These are phyloP conservation scores for Rhynchosporium graminicola DNA, from an alignment of 2,329 filamentous ascomycete species.

Conservation along the genomic window DNA sequence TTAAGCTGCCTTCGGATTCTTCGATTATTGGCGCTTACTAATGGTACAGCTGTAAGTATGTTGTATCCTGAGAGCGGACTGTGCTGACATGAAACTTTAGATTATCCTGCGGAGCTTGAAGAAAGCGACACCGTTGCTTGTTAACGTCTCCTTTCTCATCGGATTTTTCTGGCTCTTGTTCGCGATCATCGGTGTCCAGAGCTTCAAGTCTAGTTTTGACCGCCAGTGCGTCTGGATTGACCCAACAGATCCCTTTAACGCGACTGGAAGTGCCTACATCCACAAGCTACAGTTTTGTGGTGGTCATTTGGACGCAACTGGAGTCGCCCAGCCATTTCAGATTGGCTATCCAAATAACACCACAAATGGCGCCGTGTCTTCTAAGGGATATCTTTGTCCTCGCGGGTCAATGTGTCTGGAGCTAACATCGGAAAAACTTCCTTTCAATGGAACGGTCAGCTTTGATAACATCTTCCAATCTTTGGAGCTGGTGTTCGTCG, in stretches of 20 bases:
- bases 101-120: conserved; percentile 95
- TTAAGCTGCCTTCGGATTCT: conserved; percentile 92
- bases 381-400: conserved; percentile 90
- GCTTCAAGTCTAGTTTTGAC: conserved; percentile 82
- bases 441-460: conserved; percentile 81
- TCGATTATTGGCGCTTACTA: conserved; percentile 85
- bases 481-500: conserved; percentile 90
- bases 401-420: conserved; percentile 80
- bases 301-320: conserved; percentile 69
- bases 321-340: conserved; percentile 67
- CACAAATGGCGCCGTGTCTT: conserved; percentile 49
- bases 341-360: conserved; percentile 48
- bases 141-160: conserved; percentile 92
- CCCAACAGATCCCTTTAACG: conserved; percentile 56
- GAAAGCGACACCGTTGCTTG: conserved; percentile 85
- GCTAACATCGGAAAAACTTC: conserved; percentile 58
- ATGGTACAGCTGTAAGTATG: conserved; percentile 78
- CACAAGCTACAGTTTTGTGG: conserved; percentile 80
- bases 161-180: conserved; percentile 98
- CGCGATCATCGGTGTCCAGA: conserved; percentile 94
- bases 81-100: conserved; percentile 43
- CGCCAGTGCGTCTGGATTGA: conserved; percentile 80
- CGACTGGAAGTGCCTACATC: conserved; percentile 53
- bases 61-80: neutral
- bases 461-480: conserved; percentile 96